Evolutionary conservation across 2,329 filamentous ascomycete species (phyloP).

Genomic region (Diaporthe citrichinensis): DNA sequence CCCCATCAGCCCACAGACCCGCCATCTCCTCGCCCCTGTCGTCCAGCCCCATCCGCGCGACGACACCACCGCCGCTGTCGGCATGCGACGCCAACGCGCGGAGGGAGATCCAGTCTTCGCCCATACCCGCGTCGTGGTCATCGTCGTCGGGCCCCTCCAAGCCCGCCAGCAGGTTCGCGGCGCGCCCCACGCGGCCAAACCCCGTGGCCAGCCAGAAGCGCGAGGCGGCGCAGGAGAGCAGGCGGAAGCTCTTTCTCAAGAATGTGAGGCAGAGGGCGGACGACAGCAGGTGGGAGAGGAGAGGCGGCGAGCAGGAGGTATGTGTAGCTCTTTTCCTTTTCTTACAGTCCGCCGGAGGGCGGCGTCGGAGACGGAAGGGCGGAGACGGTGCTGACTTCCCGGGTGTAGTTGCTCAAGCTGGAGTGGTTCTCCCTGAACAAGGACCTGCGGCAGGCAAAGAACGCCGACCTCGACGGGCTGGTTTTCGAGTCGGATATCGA

Average conservation of each 20-base stretch:
- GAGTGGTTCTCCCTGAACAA: constrained; percentile 58
- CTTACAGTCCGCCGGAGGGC: constrained; percentile 47
- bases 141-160: background rate
- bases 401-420: constrained; percentile 55
- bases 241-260: constrained; percentile 78
- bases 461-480: constrained; percentile 55
- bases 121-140: constrained; percentile 50
- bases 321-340: constrained; percentile 25
- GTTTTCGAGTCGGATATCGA: constrained; percentile 67
- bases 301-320: constrained; percentile 75
- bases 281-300: constrained; percentile 70
- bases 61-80: constrained; percentile 60
- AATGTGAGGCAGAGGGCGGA: constrained; percentile 74
- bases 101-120: constrained; percentile 61
- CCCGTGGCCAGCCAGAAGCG: constrained; percentile 69
- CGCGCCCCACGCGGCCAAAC: constrained; percentile 72
- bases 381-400: background rate
- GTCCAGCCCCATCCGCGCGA: constrained; percentile 67
- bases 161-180: constrained; percentile 60
- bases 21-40: constrained; percentile 69
- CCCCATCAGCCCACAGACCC: constrained; percentile 60
- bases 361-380: constrained; percentile 49
- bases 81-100: constrained; percentile 59
- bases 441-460: constrained; percentile 55
- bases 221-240: constrained; percentile 73